Evolutionary conservation across 495 filamentous ascomycete species (phyloP).

Genomic region (Pyrenopolyporus hunteri): DNA sequence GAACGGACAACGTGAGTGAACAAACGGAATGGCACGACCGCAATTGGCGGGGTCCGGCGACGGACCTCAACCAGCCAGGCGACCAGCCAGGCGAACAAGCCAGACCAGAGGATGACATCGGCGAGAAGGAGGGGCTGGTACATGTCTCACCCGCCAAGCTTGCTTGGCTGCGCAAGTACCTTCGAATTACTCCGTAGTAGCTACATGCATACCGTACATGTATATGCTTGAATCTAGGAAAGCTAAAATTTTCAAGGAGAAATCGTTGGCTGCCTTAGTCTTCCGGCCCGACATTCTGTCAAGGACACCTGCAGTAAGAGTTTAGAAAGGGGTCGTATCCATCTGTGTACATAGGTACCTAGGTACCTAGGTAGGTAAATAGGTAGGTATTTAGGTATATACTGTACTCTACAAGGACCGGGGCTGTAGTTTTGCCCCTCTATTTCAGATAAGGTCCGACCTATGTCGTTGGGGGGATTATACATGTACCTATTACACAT

Average conservation of each 20-base stretch:
- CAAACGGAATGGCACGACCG: conserved; percentile 36
- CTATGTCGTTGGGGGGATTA: too few relatives aligned
- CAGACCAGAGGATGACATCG: too few relatives aligned
- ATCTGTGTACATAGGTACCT: too few relatives aligned
- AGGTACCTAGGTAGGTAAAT: too few relatives aligned
- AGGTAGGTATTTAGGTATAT: too few relatives aligned
- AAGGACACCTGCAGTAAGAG: background rate
- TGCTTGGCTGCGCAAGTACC: conserved; percentile 26
- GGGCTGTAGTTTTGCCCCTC: background rate
- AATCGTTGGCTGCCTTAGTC: conserved; percentile 9
- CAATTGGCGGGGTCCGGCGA: conserved; percentile 40
- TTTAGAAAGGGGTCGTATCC: background rate
- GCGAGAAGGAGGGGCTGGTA: conserved; percentile 10
- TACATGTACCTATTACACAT: too few relatives aligned
- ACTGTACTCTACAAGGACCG: background rate
- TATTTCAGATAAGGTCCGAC: background rate
- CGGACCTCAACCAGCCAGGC: conserved; percentile 32
- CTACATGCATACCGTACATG: background rate
- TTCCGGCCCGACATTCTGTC: conserved; percentile 20
- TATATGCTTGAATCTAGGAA: background rate
- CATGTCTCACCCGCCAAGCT: conserved; percentile 25
- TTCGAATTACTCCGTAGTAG: conserved; percentile 21
- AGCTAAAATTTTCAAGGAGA: background rate
- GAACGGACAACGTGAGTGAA: conserved; percentile 36
- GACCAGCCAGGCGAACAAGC: too few relatives aligned